phyloP scores from a whole-genome alignment of 805 yeast species.

The Ogataea allantospora region DNA sequence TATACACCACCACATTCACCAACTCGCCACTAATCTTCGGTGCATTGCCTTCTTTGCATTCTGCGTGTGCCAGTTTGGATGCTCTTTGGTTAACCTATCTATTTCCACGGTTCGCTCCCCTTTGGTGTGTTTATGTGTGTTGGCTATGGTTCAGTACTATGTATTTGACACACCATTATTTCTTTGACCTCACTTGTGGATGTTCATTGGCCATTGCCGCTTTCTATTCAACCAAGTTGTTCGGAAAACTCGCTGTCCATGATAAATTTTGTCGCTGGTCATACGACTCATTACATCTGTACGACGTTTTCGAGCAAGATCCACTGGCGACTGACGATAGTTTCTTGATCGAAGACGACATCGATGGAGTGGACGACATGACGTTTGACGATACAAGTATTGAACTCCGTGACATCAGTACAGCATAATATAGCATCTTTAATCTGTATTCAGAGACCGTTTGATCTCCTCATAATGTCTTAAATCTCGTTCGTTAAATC shows the following conservation, averaged over 20 bases:
- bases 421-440: constrained; percentile 6
- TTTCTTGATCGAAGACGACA: constrained; percentile 19
- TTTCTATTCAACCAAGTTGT: constrained; percentile 66
- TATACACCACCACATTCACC: constrained; percentile 78
- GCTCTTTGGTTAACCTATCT: constrained; percentile 80
- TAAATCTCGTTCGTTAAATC: constrained; percentile 45
- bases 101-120: constrained; percentile 66
- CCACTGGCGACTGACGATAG: constrained; percentile 21
- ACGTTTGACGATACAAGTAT: constrained; percentile 13
- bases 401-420: constrained; percentile 18
- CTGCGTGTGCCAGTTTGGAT: constrained; percentile 93
- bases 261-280: constrained; percentile 24
- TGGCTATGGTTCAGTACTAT: constrained; percentile 99
- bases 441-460: constrained; percentile 14
- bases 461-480: constrained; percentile 28
- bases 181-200: constrained; percentile 91
- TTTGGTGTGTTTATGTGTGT: constrained; percentile 74
- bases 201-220: constrained; percentile 74
- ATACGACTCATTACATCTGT: constrained; percentile 13
- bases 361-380: constrained; percentile 11
- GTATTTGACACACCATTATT: constrained; percentile 96
- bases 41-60: constrained; percentile 71
- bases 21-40: constrained; percentile 94
- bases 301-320: constrained; percentile 20
- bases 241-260: constrained; percentile 24